phyloP scores from a whole-genome alignment of 352 stramenopile species.

The Aphanomyces cochlioides region DNA sequence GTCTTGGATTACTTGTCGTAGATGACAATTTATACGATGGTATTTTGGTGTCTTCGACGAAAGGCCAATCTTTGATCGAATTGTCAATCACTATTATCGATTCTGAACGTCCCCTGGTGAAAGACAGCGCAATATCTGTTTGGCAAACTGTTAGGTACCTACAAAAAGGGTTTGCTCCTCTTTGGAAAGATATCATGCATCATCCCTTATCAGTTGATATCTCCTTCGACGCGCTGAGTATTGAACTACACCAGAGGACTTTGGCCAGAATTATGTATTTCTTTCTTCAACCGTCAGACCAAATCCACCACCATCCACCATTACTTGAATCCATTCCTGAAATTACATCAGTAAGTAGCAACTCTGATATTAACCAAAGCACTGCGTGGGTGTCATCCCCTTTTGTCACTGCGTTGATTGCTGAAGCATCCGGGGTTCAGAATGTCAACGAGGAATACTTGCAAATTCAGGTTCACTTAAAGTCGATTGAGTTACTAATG shows the following conservation, averaged over 20 bases:
- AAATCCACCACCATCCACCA: neutral
- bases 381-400: neutral
- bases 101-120: constrained; percentile 44
- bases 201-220: constrained; percentile 68
- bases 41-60: constrained; percentile 8
- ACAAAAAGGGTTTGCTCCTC: constrained; percentile 31
- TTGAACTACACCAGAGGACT: constrained; percentile 77
- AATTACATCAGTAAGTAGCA: neutral
- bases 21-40: constrained; percentile 57
- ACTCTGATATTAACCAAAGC: neutral
- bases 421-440: neutral
- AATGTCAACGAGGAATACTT: constrained; percentile 12
- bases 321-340: neutral
- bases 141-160: constrained; percentile 10
- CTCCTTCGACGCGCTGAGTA: constrained; percentile 57
- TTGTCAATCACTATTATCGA: constrained; percentile 70
- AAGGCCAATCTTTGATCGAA: constrained; percentile 46
- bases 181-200: constrained; percentile 73
- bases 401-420: constrained; percentile 4
- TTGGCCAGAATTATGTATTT: constrained; percentile 73
- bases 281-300: constrained; percentile 45
- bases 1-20: constrained; percentile 62
- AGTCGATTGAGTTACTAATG: constrained; percentile 10
- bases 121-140: constrained; percentile 18
- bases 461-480: constrained; percentile 24